Evolutionary conservation across 257 asterid species (phyloP).

Genomic region (Solanum bulbocastanum): DNA sequence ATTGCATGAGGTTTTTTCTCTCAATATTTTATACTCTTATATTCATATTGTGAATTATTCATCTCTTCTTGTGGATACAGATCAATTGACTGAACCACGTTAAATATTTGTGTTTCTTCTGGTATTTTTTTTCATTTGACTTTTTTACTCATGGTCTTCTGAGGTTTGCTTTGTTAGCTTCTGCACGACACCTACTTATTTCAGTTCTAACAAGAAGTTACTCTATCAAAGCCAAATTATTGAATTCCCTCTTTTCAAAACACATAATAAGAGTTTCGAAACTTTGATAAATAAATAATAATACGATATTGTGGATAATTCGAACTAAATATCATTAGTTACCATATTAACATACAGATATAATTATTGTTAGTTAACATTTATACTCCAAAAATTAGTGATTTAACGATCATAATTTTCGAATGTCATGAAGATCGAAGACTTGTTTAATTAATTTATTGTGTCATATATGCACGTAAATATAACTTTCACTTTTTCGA

Average conservation of each 20-base stretch:
- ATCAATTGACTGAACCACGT: not conserved
- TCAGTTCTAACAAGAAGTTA: not conserved
- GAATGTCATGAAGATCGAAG: not conserved
- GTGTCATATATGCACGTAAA: not conserved
- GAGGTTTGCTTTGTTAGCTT: too few relatives aligned
- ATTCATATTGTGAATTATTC: not conserved
- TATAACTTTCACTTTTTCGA: not conserved
- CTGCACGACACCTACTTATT: not conserved
- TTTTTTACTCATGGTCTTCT: not conserved
- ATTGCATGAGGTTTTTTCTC: too few relatives aligned
- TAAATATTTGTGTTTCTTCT: accelerated
- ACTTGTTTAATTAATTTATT: not conserved
- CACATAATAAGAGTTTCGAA: not conserved
- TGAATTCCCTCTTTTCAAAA: not conserved
- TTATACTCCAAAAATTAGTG: not conserved
- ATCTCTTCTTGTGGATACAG: not conserved
- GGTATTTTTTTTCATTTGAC: too few relatives aligned
- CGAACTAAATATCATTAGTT: not conserved
- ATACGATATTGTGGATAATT: not conserved
- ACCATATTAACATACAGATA: not conserved
- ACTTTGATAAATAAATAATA: not conserved
- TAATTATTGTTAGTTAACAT: not conserved
- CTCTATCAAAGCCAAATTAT: not conserved
- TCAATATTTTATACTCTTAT: too few relatives aligned
- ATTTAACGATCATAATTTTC: not conserved